Conservation (phyloP, 129 eudicot species). For the Lactuca saligna region DNA sequence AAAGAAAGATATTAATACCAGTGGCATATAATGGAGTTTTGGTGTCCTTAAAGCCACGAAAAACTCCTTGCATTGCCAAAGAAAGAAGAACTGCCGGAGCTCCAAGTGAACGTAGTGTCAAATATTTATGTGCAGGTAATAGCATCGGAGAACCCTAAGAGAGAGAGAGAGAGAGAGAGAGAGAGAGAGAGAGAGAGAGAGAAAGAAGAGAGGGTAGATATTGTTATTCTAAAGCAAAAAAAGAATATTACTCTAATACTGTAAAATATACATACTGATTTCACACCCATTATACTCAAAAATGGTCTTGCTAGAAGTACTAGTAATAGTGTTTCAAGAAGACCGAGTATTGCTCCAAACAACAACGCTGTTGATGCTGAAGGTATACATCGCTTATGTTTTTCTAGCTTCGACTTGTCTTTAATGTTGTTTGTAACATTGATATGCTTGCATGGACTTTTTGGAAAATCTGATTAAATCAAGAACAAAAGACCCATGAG, state of each 20-base stretch:
- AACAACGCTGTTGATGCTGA: conserved; percentile 79
- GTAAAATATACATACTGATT: conserved; percentile 43
- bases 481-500: not conserved
- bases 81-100: conserved; percentile 96
- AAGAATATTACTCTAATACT: not conserved
- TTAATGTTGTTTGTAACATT: conserved; percentile 7
- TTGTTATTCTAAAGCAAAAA: not conserved
- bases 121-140: conserved; percentile 61
- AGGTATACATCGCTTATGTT: conserved; percentile 51
- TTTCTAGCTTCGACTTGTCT: conserved; percentile 18
- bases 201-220: not conserved
- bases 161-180: not conserved
- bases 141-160: conserved; percentile 70
- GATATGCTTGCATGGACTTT: conserved; percentile 21
- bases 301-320: conserved; percentile 56
- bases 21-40: conserved; percentile 89
- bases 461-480: conserved; percentile 27
- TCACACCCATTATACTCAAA: conserved; percentile 67
- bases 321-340: conserved; percentile 60
- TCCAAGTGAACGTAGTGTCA: conserved; percentile 75
- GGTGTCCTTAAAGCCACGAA: conserved; percentile 93
- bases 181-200: not conserved
- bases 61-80: conserved; percentile 94
- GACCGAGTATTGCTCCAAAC: conserved; percentile 71
- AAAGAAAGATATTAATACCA: conserved; percentile 33